These are phyloP conservation scores for Solanum pimpinellifolium DNA, from an alignment of 257 asterid species.

Conservation along the genomic window DNA sequence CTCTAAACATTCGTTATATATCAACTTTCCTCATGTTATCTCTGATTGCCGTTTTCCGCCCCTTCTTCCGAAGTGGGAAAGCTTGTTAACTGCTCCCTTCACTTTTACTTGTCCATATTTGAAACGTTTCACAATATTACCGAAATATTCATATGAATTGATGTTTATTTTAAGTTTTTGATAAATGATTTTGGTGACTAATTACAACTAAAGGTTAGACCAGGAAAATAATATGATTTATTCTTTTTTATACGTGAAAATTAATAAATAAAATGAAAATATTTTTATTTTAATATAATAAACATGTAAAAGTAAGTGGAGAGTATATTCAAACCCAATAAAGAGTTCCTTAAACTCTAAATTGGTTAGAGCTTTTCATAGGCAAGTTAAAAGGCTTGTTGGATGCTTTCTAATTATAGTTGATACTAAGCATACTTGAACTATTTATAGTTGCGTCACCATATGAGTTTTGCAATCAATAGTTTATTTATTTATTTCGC, in stretches of 20 bases:
- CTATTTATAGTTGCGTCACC: not conserved
- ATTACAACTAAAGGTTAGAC: too few relatives aligned
- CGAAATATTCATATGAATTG: too few relatives aligned
- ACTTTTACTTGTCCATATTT: too few relatives aligned
- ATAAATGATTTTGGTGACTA: not conserved
- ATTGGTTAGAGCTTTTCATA: not conserved
- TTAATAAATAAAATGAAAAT: too few relatives aligned
- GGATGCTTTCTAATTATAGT: not conserved
- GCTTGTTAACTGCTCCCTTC: too few relatives aligned
- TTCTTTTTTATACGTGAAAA: fast-evolving
- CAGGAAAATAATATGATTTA: not conserved
- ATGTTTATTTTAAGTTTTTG: too few relatives aligned
- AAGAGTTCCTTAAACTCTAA: not conserved
- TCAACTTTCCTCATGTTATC: not conserved
- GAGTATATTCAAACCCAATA: not conserved
- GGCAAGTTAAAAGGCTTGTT: not conserved
- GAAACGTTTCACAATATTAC: not conserved
- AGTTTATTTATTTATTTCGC: not conserved
- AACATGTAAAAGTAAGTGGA: too few relatives aligned
- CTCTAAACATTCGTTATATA: not conserved
- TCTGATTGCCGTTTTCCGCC: too few relatives aligned
- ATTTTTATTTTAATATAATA: too few relatives aligned
- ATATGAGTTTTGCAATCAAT: not conserved
- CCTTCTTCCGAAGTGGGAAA: not conserved
- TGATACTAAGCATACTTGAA: not conserved